Evolutionary conservation across 306 rosid genomes (phyloP).

Genomic region (Mimosa bimucronata): DNA sequence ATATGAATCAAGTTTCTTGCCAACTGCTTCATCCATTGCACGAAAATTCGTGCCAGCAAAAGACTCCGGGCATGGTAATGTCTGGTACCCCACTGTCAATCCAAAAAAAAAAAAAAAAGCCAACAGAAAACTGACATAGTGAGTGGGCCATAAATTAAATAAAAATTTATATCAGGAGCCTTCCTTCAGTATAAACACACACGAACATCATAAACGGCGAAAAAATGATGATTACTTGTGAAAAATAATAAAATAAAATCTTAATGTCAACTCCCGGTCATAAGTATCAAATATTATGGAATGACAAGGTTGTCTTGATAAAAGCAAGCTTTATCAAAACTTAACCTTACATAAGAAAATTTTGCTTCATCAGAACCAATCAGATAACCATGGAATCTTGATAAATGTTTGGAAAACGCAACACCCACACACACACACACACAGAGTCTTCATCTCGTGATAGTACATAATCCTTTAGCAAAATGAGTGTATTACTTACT

Average conservation of each 20-base stretch:
- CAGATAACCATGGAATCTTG: neutral
- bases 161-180: neutral
- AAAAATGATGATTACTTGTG: neutral
- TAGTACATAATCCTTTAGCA: neutral
- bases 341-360: neutral
- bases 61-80: slow-evolving; percentile 50
- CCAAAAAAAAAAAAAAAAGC: neutral
- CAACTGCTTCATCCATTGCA: slow-evolving; percentile 66
- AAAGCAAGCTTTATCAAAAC: neutral
- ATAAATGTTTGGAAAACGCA: neutral
- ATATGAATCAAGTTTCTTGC: slow-evolving; percentile 58
- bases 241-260: neutral
- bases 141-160: neutral
- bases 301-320: neutral
- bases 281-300: neutral
- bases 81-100: slow-evolving; percentile 59
- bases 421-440: neutral
- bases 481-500: slow-evolving; percentile 39
- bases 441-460: neutral
- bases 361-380: neutral
- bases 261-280: neutral
- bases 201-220: neutral
- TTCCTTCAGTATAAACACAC: neutral
- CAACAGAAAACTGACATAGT: slow-evolving; percentile 1
- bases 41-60: slow-evolving; percentile 48